phyloP scores from a whole-genome alignment of 805 yeast species.

The Yamadazyma laniorum region DNA sequence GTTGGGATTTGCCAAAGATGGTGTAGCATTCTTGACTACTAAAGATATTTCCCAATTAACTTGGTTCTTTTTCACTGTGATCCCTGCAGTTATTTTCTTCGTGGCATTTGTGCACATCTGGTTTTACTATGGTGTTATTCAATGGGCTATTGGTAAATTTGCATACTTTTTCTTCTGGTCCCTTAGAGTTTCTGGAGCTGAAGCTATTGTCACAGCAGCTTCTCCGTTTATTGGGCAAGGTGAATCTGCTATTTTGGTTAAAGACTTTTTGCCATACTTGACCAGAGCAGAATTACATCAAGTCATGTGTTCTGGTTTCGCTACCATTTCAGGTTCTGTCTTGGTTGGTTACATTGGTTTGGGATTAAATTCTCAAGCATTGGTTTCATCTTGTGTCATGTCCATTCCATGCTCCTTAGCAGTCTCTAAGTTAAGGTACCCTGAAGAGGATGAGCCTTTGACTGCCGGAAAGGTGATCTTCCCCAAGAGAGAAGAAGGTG shows the following conservation, averaged over 20 bases:
- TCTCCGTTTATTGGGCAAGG: constrained; percentile 68
- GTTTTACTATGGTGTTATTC: constrained; percentile 58
- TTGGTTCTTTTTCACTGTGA: constrained; percentile 55
- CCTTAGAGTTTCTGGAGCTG: constrained; percentile 59
- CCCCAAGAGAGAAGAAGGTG: constrained; percentile 39
- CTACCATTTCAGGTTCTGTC: constrained; percentile 64
- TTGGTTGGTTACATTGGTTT: constrained; percentile 61
- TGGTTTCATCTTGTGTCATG: constrained; percentile 68
- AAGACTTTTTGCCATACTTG: constrained; percentile 56
- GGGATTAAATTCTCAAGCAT: constrained; percentile 61
- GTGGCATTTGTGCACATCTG: constrained; percentile 60
- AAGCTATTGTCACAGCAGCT: constrained; percentile 64
- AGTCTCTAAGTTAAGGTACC: constrained; percentile 56
- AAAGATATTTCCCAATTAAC: constrained; percentile 37
- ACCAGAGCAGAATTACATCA: constrained; percentile 63
- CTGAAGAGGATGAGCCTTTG: constrained; percentile 56
- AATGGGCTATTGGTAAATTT: constrained; percentile 58
- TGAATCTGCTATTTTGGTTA: constrained; percentile 60
- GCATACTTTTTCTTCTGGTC: constrained; percentile 61
- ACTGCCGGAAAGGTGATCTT: constrained; percentile 49
- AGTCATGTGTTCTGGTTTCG: constrained; percentile 60
- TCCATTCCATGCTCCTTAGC: constrained; percentile 65
- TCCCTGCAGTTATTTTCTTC: constrained; percentile 64
- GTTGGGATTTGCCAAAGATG: constrained; percentile 55
- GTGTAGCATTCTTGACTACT: constrained; percentile 58